Conservation (phyloP, 192 early-diverging fungal species). For the Backusella liffmaniae region DNA sequence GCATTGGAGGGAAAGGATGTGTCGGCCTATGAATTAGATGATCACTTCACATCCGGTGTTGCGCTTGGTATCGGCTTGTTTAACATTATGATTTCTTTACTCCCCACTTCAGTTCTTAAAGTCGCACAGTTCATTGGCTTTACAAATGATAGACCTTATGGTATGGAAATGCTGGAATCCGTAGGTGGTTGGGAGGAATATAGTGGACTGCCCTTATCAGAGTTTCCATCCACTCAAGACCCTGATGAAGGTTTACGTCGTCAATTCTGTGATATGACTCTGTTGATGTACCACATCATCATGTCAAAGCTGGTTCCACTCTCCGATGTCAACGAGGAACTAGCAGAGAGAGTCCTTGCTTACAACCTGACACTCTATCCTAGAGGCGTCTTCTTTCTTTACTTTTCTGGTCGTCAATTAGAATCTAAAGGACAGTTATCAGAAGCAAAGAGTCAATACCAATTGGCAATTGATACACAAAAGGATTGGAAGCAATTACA, state of each 20-base stretch:
- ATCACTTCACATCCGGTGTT: slow-evolving; percentile 80
- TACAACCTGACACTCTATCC: slow-evolving; percentile 59
- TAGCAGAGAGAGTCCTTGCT: slow-evolving; percentile 59
- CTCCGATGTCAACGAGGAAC: slow-evolving; percentile 62
- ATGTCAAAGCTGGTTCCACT: slow-evolving; percentile 68
- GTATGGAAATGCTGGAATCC: slow-evolving; percentile 67
- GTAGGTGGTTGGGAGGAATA: slow-evolving; percentile 68
- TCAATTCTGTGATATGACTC: slow-evolving; percentile 66
- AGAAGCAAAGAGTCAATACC: slow-evolving; percentile 63
- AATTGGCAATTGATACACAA: slow-evolving; percentile 51
- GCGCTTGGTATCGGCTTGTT: slow-evolving; percentile 77
- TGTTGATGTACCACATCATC: slow-evolving; percentile 76
- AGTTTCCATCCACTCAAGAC: slow-evolving; percentile 34
- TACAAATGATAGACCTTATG: slow-evolving; percentile 71
- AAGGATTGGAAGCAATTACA: slow-evolving; percentile 73
- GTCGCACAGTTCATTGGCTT: slow-evolving; percentile 87
- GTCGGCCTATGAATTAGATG: slow-evolving; percentile 62
- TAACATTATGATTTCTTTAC: slow-evolving; percentile 73
- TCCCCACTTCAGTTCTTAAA: slow-evolving; percentile 69
- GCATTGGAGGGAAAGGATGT: slow-evolving; percentile 46
- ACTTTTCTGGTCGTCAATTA: slow-evolving; percentile 64
- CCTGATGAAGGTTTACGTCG: slow-evolving; percentile 67
- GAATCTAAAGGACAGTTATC: slow-evolving; percentile 55
- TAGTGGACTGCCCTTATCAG: slow-evolving; percentile 26
- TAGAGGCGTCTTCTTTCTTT: slow-evolving; percentile 70